Evolutionary conservation across 2,329 filamentous ascomycete species (phyloP), one percentile per base, ranked within the genome.

Genomic region (Hyphodiscus sp.): DNA sequence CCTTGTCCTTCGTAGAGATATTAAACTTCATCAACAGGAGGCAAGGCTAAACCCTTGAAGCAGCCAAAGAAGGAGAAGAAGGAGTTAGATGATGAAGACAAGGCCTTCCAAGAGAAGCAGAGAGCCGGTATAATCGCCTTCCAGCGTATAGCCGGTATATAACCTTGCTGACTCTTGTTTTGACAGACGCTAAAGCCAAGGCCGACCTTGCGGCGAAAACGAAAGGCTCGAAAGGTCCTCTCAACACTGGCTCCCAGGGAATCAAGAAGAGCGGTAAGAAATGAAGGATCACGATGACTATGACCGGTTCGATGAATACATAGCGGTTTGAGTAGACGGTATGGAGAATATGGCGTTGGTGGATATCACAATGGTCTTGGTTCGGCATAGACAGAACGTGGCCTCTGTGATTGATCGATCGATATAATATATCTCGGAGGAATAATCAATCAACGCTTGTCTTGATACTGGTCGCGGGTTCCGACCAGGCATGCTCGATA

Each of bases 231-330:
- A 95, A 95, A 76, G 92, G 92, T 2, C 91, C 92, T 41, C 70
- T 96, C 69, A 91, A 91, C 75, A 86, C 83, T 30, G 91, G 90
- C 33, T 73, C 79, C 47, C 89, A 95, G 74, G 91, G 90, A 58
- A 96, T 97, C 78, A 96, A 96, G 85, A 96, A 96, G 83, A 94
- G 88, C 58, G 91, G 91, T 73, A 96, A 96, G 87, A 95, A 96
- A 85, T 95, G 53, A 57, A 56, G 48, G 47, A 52, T 41, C 30
- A 45, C 45, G 42, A 54, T 42, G 20, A 11, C 6, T 11, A 44
- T 47, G 19, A 33, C 10, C 38, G 1, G 41, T 52, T 45, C 29
- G 33, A 10, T 33, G 30, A 43, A 45, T 52, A 41, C 47, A 16
- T 52, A 41, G 48, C 29, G 49, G 23, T 42, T 41, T n/a, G 41